These are phyloP conservation scores for Entomortierella parvispora DNA, from an alignment of 192 early-diverging fungal species.

Conservation along the genomic window DNA sequence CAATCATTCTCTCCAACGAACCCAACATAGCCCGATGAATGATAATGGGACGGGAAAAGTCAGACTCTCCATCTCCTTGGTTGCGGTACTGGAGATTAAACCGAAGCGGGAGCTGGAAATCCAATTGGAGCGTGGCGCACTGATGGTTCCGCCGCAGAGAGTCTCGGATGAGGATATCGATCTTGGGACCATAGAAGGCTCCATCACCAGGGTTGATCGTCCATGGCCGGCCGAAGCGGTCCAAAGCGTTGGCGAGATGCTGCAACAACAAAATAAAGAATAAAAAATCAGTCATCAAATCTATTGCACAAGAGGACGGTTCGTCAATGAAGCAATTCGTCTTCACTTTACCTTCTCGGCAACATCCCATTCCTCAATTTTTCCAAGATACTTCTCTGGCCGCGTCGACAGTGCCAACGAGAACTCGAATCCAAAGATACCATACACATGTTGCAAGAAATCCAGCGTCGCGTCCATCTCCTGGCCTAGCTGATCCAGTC, in stretches of 20 bases:
- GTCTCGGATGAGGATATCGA: slow-evolving; percentile 96
- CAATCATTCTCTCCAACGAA: slow-evolving; percentile 93
- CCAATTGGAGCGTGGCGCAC: slow-evolving; percentile 98
- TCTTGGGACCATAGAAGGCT: slow-evolving; percentile 99
- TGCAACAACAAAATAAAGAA: not conserved
- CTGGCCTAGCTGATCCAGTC: slow-evolving; percentile 79
- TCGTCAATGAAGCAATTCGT: not conserved
- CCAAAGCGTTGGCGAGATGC: slow-evolving; percentile 76
- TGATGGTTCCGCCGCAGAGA: slow-evolving; percentile 91
- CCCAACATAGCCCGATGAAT: slow-evolving; percentile 98
- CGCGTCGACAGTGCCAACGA: slow-evolving; percentile 91
- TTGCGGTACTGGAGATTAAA: slow-evolving; percentile 91
- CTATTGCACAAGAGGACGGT: not conserved
- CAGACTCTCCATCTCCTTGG: slow-evolving; percentile 63
- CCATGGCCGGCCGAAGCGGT: slow-evolving; percentile 85
- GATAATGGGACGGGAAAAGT: slow-evolving; percentile 87
- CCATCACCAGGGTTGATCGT: slow-evolving; percentile 93
- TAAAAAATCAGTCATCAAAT: not conserved
- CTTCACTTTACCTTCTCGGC: slow-evolving; percentile 75
- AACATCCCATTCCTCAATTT: slow-evolving; percentile 88
- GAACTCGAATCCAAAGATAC: slow-evolving; percentile 96
- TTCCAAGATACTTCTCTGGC: slow-evolving; percentile 95
- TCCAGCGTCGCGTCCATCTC: slow-evolving; percentile 92
- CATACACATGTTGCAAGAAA: slow-evolving; percentile 91
- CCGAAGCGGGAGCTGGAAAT: slow-evolving; percentile 96